Evolutionary conservation across 495 filamentous ascomycete species (phyloP), one percentile per base, ranked within the genome.

Genomic region (Glonium stellatum): DNA sequence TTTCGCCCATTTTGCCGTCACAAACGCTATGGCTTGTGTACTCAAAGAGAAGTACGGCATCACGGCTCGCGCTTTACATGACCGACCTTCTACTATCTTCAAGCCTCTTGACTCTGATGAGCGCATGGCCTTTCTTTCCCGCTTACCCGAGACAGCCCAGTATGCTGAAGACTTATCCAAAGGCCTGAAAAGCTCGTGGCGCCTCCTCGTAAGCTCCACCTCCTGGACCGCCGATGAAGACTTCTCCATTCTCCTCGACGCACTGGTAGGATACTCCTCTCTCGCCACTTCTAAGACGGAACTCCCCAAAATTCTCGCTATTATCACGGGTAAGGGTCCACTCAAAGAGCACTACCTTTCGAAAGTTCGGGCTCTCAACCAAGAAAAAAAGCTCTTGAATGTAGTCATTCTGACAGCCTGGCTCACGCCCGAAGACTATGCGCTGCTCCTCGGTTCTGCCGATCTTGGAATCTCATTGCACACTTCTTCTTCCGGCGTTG

Each of bases 191-290:
- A 41, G 15, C n/a, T 48, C 58, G 0, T 67, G 78, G 41, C 82
- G 75, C 47, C 78, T 97, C 5, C 70, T 98, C 0, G 87, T 97
- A 41, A 95, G 89, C 75, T 88, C 89, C 37, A 98, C 93, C 0
- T 95, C 89, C 23, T 98, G 93, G 93, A 98, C 95, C 1, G 81
- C 90, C 0, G 93, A 98, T 71, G 93, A 98, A 73, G 93, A 98
- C 73, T 97, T 98, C 69, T 84, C 82, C 1, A 71, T 97, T 44
- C 79, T 98, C 5, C 88, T 98, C n/a, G 82, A 89, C 31, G 92
- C 91, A 1, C 77, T 98, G 9, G 78, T 85, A 21, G 72, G 72
- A 18, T 96, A 96, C 67, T 86, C 86, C 0, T 72, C 58, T 59
- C 72, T 78, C 12, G 44, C 57, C 27, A 57, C 63, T 23, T 48